These are phyloP conservation scores for Neurospora sp. DNA, from an alignment of 495 filamentous ascomycete genomes.

Conservation along the genomic window DNA sequence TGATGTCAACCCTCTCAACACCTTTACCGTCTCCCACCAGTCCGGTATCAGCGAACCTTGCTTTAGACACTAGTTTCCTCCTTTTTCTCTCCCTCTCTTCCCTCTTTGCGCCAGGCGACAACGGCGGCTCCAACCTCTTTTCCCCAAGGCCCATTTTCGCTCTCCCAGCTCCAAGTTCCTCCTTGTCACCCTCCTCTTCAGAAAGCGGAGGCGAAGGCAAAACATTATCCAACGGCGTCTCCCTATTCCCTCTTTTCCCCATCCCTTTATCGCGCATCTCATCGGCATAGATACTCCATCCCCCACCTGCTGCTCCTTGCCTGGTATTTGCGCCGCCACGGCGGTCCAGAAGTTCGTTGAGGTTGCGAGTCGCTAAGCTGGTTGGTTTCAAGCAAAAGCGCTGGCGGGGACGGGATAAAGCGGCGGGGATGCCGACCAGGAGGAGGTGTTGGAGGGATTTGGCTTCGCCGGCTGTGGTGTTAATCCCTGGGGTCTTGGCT, in stretches of 20 bases:
- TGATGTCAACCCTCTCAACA: conserved; percentile 51
- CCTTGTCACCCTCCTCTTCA: conserved; percentile 4
- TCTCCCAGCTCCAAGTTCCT: conserved; percentile 2
- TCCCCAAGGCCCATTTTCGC: background rate
- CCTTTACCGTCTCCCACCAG: conserved; percentile 43
- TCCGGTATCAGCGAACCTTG: conserved; percentile 44
- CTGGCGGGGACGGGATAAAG: conserved; percentile 58
- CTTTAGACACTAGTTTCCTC: conserved; percentile 36
- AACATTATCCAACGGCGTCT: conserved; percentile 48
- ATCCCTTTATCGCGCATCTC: conserved; percentile 32
- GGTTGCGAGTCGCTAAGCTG: conserved; percentile 54
- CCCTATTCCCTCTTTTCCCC: conserved; percentile 4
- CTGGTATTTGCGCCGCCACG: conserved; percentile 34
- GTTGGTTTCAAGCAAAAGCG: conserved; percentile 58
- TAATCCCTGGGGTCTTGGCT: background rate
- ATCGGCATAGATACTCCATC: conserved; percentile 69
- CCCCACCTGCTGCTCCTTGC: conserved; percentile 48
- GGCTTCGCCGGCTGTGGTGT: conserved; percentile 32
- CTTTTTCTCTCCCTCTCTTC: conserved; percentile 32
- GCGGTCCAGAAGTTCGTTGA: conserved; percentile 52
- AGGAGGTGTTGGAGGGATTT: conserved; percentile 59
- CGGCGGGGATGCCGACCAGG: conserved; percentile 65
- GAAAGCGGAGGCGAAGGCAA: conserved; percentile 26
- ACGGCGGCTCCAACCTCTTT: conserved; percentile 12
- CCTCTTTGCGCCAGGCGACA: conserved; percentile 15